A percentile compares a stretch with the other conserved stretches of the same genome.
Conservation (phyloP, 2,329 filamentous ascomycete species). For the Colletotrichum sp. region DNA sequence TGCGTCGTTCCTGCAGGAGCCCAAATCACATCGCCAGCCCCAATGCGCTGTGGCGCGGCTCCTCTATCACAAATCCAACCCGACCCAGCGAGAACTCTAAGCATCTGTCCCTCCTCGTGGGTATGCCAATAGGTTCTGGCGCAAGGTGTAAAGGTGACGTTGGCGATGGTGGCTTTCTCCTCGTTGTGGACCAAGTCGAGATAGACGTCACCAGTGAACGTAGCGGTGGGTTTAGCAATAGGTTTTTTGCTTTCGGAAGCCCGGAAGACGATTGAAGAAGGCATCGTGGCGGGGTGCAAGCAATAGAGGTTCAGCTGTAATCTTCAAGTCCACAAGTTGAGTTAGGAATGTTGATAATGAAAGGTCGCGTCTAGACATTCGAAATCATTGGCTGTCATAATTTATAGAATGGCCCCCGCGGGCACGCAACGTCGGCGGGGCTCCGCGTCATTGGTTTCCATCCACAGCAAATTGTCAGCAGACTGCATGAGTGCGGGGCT, state of each 20-base stretch:
- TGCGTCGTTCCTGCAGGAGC: constrained; percentile 44
- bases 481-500: background rate
- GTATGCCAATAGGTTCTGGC: constrained; percentile 50
- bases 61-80: constrained; percentile 49
- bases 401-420: background rate
- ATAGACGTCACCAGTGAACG: background rate
- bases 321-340: background rate
- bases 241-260: background rate
- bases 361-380: background rate
- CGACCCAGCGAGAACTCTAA: constrained; percentile 42
- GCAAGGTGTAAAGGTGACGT: constrained; percentile 47
- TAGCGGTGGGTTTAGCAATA: background rate
- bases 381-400: background rate
- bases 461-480: background rate
- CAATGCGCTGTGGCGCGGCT: constrained; percentile 35
- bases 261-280: background rate
- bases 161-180: background rate
- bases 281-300: background rate
- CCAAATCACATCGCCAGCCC: constrained; percentile 46
- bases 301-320: background rate
- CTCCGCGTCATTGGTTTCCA: background rate
- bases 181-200: background rate
- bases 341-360: background rate
- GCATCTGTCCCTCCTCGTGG: constrained; percentile 47
- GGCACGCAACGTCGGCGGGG: background rate